These are phyloP conservation scores for Carallia pectinifolia DNA, from an alignment of 345 rosid species.

Conservation along the genomic window DNA sequence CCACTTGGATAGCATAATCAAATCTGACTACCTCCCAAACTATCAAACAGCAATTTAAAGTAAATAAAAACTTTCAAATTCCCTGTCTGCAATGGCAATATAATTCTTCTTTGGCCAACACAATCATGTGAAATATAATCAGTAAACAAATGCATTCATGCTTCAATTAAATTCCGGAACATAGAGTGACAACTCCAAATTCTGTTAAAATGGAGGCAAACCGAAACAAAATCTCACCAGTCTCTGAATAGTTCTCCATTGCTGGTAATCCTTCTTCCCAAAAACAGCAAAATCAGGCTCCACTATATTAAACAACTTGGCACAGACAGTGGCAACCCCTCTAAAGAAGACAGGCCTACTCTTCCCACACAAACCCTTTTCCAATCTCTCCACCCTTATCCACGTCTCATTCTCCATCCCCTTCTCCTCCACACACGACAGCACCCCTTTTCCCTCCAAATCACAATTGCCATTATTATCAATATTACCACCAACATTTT, in stretches of 20 bases:
- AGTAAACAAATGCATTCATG: too few relatives aligned
- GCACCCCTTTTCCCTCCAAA: constrained; percentile 25
- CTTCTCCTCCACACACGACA: constrained; percentile 64
- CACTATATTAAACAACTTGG: constrained; percentile 82
- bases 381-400: constrained; percentile 84
- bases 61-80: too few relatives aligned
- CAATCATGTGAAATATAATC: too few relatives aligned
- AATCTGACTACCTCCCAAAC: background rate
- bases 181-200: too few relatives aligned
- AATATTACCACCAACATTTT: background rate
- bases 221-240: constrained; percentile 42
- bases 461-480: background rate
- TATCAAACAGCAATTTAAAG: too few relatives aligned
- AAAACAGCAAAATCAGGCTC: constrained; percentile 82
- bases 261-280: constrained; percentile 92
- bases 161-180: too few relatives aligned
- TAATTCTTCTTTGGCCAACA: too few relatives aligned
- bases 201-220: too few relatives aligned
- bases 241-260: constrained; percentile 64
- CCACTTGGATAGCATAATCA: background rate
- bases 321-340: constrained; percentile 81
- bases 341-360: constrained; percentile 84
- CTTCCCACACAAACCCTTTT: constrained; percentile 85
- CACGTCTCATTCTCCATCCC: constrained; percentile 83
- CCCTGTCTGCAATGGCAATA: too few relatives aligned